Evolutionary conservation across 257 asterid species (phyloP).

Genomic region (Anisodus tanguticus): DNA sequence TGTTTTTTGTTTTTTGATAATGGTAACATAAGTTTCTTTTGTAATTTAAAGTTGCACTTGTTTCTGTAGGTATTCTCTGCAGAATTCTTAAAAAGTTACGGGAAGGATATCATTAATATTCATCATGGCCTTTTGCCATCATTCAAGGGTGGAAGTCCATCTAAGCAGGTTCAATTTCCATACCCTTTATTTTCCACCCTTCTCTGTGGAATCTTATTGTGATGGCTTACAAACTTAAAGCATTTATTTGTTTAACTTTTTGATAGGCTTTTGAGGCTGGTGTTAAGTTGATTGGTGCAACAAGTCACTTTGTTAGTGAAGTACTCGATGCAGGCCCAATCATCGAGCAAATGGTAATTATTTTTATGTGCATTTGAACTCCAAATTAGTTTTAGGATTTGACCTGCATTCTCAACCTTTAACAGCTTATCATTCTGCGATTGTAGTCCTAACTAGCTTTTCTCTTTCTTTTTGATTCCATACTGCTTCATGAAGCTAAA

Average conservation of each 20-base stretch:
- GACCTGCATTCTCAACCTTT: background rate
- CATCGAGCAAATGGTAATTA: conserved; percentile 90
- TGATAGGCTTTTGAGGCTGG: conserved; percentile 92
- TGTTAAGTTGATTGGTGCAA: conserved; percentile 94
- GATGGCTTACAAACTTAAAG: background rate
- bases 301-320: conserved; percentile 91
- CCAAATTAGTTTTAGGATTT: conserved; percentile 6
- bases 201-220: background rate
- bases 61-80: conserved; percentile 77
- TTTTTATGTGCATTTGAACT: background rate
- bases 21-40: background rate
- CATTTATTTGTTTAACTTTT: background rate
- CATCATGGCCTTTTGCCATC: conserved; percentile 96
- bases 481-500: background rate
- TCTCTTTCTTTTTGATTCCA: background rate
- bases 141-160: conserved; percentile 93
- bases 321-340: conserved; percentile 93
- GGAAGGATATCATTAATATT: conserved; percentile 83
- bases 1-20: no score
- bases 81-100: conserved; percentile 66
- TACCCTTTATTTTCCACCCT: conserved; percentile 16
- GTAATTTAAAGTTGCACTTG: conserved; percentile 7
- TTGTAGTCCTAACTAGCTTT: background rate
- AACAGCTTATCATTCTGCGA: background rate
- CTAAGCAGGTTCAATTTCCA: conserved; percentile 67